Conservation (phyloP, 1,139 yeast species). For the Hansenula lynferdii region DNA sequence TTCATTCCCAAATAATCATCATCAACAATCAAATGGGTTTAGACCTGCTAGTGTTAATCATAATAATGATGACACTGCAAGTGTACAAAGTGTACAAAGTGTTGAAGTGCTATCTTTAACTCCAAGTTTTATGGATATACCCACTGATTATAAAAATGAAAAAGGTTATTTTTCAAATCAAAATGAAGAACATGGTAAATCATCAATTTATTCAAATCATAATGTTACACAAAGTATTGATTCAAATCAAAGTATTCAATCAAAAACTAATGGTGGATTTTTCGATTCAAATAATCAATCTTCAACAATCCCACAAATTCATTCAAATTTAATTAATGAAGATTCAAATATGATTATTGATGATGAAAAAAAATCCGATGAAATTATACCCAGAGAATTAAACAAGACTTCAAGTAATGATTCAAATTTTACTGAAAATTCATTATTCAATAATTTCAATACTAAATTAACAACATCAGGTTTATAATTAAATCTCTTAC, state of each 20-base stretch:
- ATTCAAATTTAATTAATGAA: constrained; percentile 1
- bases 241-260: constrained; percentile 1
- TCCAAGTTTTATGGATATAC: constrained; percentile 33
- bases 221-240: constrained; percentile 4
- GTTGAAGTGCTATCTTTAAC: constrained; percentile 33
- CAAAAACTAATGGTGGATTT: background rate
- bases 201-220: background rate
- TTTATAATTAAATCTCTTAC: background rate
- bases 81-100: constrained; percentile 24
- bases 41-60: constrained; percentile 2
- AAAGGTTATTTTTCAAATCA: background rate
- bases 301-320: background rate
- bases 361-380: background rate
- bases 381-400: background rate
- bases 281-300: background rate
- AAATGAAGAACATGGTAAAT: background rate
- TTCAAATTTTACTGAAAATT: background rate
- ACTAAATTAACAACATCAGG: constrained; percentile 1
- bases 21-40: constrained; percentile 1
- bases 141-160: constrained; percentile 8
- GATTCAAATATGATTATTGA: background rate
- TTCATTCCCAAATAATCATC: constrained; percentile 3
- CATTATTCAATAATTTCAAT: constrained; percentile 2
- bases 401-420: background rate
- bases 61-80: constrained; percentile 16